Evolutionary conservation across 805 yeast species (phyloP), one percentile per base, ranked within the genome.

Genomic region (Yueomyces sinensis): DNA sequence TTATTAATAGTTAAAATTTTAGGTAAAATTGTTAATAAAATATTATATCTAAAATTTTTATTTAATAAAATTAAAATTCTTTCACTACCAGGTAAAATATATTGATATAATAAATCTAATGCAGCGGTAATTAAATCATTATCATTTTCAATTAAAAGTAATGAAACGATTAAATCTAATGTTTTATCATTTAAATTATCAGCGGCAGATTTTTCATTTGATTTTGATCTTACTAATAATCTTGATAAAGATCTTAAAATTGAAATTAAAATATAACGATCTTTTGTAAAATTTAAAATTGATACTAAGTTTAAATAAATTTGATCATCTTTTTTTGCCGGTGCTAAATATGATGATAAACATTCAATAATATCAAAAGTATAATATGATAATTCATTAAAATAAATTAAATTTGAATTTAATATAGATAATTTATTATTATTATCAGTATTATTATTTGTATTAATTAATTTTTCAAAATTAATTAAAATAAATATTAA

Each of bases 21-120:
- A 4, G 93, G 84, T 34, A 87, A 61, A 35, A 73, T 73, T 18
- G 72, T 64, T 37, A 67, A 62, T 34, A 82, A 55, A 6, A 74
- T 63, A 17, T 70, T 65, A 36, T 67, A 61, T 50, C 77, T 66
- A 9, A 62, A 56, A 17, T 62, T 48, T n/a, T 68, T 58, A 22
- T 66, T 59, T 4, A 72, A 50, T 24, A 81, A 59, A 34, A 65
- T 66, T 3, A 68, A 61, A 13, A 78, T 65, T 54, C 83, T 70
- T 28, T 60, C 65, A 25, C 63, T 59, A 5, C 80, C 76, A 6
- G 89, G 79, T 27, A 75, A 63, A 41, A 79, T 63, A 48, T 73
- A 87, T 56, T 83, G 94, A 48, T 82, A 82, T 23, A 91, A 54
- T 52, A 91, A 80, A 52, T 82, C 94, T 42, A 91, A 64, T 1